A percentile compares a stretch with the other conserved stretches of the same genome.
Evolutionary conservation across 805 yeast genomes (phyloP).

Genomic region (Grigorovia transvaalensis): DNA sequence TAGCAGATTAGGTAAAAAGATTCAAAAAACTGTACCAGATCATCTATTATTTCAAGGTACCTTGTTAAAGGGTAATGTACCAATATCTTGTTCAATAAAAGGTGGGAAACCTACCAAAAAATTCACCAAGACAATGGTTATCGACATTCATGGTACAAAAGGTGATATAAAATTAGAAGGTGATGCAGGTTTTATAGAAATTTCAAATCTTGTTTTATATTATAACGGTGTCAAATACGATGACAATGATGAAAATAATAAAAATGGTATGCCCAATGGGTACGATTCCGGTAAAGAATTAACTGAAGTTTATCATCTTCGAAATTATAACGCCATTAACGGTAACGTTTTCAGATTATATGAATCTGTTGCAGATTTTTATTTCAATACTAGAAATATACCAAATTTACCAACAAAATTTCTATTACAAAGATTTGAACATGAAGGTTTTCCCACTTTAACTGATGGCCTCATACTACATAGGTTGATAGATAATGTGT

Average conservation of each 20-base stretch:
- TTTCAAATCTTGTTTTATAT: conserved; percentile 24
- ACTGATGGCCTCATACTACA: conserved; percentile 20
- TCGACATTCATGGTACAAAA: conserved; percentile 27
- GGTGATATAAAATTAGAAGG: conserved; percentile 27
- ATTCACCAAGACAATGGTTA: conserved; percentile 26
- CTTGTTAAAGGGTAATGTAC: conserved; percentile 20
- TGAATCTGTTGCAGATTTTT: conserved; percentile 25
- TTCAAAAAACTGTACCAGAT: conserved; percentile 22
- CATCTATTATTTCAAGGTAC: conserved; percentile 25
- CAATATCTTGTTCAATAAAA: conserved; percentile 24
- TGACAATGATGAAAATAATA: conserved; percentile 2
- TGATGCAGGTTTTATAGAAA: conserved; percentile 28
- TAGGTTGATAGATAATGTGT: conserved; percentile 20
- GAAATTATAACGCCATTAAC: conserved; percentile 24
- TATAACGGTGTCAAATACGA: conserved; percentile 21
- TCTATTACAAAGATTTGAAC: conserved; percentile 20
- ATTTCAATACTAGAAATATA: conserved; percentile 18
- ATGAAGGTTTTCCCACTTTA: conserved; percentile 26
- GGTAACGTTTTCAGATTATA: conserved; percentile 25
- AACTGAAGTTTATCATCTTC: conserved; percentile 25
- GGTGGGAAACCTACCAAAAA: conserved; percentile 27
- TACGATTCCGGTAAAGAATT: conserved; percentile 20
- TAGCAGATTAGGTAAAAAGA: conserved; percentile 12
- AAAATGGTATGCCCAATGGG: conserved; percentile 1
- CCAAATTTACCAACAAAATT: conserved; percentile 17